Conservation (phyloP, 495 filamentous ascomycete genomes). For the Emericellopsis terricola region DNA sequence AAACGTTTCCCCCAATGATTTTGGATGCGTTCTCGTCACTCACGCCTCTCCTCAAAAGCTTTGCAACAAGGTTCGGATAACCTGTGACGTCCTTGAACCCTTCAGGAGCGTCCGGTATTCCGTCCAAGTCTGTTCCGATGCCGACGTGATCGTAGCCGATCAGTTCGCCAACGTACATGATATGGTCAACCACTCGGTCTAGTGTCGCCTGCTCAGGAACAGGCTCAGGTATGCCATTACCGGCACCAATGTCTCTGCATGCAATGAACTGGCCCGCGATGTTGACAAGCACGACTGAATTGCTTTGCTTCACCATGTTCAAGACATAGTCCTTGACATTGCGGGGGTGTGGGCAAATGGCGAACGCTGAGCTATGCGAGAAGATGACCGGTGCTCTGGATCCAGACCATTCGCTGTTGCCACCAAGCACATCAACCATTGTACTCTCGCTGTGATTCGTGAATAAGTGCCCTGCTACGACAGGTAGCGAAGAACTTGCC, state of each 20-base stretch:
- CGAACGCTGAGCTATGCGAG: slow-evolving; percentile 48
- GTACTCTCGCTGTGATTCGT: slow-evolving; percentile 32
- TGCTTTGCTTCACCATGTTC: slow-evolving; percentile 36
- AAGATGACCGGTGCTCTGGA: slow-evolving; percentile 55
- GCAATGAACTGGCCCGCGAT: slow-evolving; percentile 68
- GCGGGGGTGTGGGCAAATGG: slow-evolving; percentile 49
- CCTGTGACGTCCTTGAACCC: slow-evolving; percentile 67
- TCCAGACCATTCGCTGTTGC: slow-evolving; percentile 23
- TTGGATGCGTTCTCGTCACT: slow-evolving; percentile 47
- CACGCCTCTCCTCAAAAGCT: slow-evolving; percentile 48
- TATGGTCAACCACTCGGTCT: slow-evolving; percentile 56
- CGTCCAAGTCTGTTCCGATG: slow-evolving; percentile 59
- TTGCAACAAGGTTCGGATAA: slow-evolving; percentile 63
- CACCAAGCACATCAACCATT: slow-evolving; percentile 48
- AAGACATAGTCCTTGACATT: slow-evolving; percentile 61
- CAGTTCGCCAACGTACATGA: slow-evolving; percentile 46
- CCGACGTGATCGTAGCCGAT: slow-evolving; percentile 64
- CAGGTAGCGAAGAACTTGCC: neutral
- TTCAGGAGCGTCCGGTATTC: slow-evolving; percentile 34
- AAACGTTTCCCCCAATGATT: slow-evolving; percentile 53
- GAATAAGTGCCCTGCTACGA: neutral
- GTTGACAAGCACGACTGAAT: slow-evolving; percentile 58
- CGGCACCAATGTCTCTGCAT: slow-evolving; percentile 33
- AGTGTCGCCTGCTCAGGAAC: slow-evolving; percentile 54
- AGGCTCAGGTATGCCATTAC: slow-evolving; percentile 40